Percentiles rank a stretch among this genome's conserved stretches.
phyloP scores from a whole-genome alignment of 2,329 filamentous ascomycete genomes.

The Dichotomopilus funicola region DNA sequence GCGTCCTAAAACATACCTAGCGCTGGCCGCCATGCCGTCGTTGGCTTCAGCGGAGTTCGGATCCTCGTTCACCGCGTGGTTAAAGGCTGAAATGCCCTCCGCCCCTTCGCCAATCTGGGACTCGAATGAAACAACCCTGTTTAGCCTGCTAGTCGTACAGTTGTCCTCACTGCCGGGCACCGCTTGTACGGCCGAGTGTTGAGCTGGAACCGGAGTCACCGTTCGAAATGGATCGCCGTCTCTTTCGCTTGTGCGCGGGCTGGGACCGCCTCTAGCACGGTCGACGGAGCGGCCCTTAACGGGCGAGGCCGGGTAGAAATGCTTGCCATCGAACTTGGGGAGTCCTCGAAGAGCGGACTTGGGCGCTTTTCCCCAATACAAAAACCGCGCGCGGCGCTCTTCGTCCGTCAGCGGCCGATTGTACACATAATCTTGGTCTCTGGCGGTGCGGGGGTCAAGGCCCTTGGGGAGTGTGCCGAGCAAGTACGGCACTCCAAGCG shows the following conservation, averaged over 20 bases:
- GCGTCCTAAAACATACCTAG: conserved; percentile 26
- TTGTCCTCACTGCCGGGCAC: conserved; percentile 16
- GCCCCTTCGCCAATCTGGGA: conserved; percentile 21
- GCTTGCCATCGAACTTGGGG: conserved; percentile 59
- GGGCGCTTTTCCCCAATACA: conserved; percentile 56
- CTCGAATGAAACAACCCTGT: conserved; percentile 19
- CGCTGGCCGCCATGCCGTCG: conserved; percentile 22
- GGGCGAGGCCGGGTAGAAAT: conserved; percentile 56
- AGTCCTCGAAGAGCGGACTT: conserved; percentile 44
- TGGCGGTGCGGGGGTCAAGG: conserved; percentile 35
- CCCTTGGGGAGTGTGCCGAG: conserved; percentile 45
- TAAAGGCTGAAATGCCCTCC: conserved; percentile 14
- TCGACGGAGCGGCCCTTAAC: conserved; percentile 30
- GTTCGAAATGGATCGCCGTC: conserved; percentile 23
- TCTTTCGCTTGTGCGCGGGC: conserved; percentile 16
- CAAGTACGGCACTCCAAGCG: conserved; percentile 43
- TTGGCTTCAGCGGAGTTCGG: conserved; percentile 10
- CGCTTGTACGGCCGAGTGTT: conserved; percentile 10
- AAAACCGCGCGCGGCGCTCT: conserved; percentile 50
- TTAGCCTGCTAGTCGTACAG: conserved; percentile 13
- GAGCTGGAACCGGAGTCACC: conserved; percentile 18
- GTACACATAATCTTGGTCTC: conserved; percentile 47
- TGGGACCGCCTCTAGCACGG: background rate
- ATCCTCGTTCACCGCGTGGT: conserved; percentile 17
- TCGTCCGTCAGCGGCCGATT: conserved; percentile 51